Evolutionary conservation across 2,329 filamentous ascomycete genomes (phyloP), one percentile per base, ranked within the genome.

Genomic region (Fusarium anthophilum): DNA sequence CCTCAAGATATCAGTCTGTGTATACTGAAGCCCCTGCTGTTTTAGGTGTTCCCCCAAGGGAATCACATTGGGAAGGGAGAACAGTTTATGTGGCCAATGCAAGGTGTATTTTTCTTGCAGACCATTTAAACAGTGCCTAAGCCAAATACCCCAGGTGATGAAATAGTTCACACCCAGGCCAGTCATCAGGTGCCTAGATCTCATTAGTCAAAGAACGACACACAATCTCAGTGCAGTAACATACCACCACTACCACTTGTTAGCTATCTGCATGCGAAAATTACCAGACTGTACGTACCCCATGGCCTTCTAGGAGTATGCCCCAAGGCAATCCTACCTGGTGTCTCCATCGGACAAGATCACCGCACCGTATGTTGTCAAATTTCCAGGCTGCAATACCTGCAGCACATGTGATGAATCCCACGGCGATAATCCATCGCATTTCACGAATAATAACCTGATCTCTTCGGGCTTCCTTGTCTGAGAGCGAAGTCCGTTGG

Each of bases 41-140:
- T 26, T 45, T 0, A 1, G 6, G 10, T 50, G 14, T n/a, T 50
- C 5, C 4, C 0, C 0, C 2, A 15, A 50, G 7, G 15, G 28
- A 50, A 50, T 0, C 7, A 50, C 15, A 10, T 5, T 18, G 0
- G 48, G 48, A 14, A 51, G 30, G 8, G 30, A 35, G 0, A 20
- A 5, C 3, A 51, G 2, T 0, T 20, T 51, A 11, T 35, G 17
- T 8, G 48, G 30, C 48, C 48, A 51, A 3, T 35, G 12, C 28
- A 51, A 35, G 6, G 0, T 24, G 8, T 35, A 51, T 3, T 11
- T 6, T 3, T 14, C 30, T 5, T 51, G 15, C 48, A 24, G 0
- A 4, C 48, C 48, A 7, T 20, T 24, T 9, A 51, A 35, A 4
- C 48, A 51, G 6, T 51, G 30, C 17, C 30, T 14, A 0, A 51